Percentiles rank a stretch among this genome's conserved stretches.
phyloP scores from a whole-genome alignment of 495 filamentous ascomycete species.

The Xylaria sp. region DNA sequence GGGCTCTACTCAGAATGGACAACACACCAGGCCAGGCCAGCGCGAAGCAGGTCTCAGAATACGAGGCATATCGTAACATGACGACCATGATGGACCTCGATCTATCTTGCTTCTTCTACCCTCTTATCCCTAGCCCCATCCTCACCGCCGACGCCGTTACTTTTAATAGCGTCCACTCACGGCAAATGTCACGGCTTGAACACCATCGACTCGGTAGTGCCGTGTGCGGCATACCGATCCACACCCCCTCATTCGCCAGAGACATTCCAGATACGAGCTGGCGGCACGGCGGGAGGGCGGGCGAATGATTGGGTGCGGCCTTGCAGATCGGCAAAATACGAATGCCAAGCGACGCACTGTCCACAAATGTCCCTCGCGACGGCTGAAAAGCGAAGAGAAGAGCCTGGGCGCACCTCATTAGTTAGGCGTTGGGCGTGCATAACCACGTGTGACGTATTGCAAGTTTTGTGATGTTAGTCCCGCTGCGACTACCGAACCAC shows the following conservation, averaged over 20 bases:
- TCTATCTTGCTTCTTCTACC: neutral
- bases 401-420: no score
- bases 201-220: neutral
- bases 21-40: neutral
- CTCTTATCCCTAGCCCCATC: neutral
- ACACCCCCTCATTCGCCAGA: constrained; percentile 1
- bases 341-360: constrained; percentile 19
- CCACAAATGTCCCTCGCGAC: neutral
- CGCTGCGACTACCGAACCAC: neutral
- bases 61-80: neutral
- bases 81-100: neutral
- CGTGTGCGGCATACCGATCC: neutral
- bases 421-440: constrained; percentile 16
- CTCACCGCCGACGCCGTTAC: neutral
- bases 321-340: constrained; percentile 27
- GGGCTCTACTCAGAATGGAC: neutral
- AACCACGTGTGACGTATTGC: constrained; percentile 17
- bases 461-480: neutral
- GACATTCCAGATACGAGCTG: neutral
- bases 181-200: constrained; percentile 1
- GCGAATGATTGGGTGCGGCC: neutral
- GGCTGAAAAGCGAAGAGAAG: constrained; percentile 9
- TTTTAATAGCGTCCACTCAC: constrained; percentile 8
- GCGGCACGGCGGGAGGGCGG: neutral
- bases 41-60: constrained; percentile 19